phyloP scores from a whole-genome alignment of 176 grass and related monocot species.

The Ampelocalamus luodianensis region DNA sequence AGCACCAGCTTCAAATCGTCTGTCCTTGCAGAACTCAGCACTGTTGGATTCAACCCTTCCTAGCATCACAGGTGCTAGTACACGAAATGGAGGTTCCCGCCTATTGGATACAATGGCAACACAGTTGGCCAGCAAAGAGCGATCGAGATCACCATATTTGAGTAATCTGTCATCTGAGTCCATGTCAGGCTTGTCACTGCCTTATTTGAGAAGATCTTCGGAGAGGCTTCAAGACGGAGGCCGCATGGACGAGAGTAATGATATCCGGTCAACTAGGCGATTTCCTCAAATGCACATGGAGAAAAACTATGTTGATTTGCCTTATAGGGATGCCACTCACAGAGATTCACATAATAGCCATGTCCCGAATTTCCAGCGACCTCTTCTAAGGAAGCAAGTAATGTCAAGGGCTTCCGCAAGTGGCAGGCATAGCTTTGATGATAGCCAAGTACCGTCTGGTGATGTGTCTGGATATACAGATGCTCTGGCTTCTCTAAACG shows the following conservation, averaged over 20 bases:
- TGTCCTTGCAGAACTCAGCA: conserved; percentile 65
- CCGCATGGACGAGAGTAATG: conserved; percentile 58
- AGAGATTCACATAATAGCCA: conserved; percentile 74
- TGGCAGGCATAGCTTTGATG: conserved; percentile 73
- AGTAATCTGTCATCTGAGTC: conserved; percentile 63
- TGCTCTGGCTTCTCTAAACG: conserved; percentile 73
- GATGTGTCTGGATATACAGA: conserved; percentile 81
- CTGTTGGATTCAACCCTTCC: conserved; percentile 71
- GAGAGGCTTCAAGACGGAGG: conserved; percentile 70
- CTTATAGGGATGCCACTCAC: conserved; percentile 67
- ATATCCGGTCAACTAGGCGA: conserved; percentile 59
- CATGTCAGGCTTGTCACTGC: conserved; percentile 66
- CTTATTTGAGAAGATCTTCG: conserved; percentile 76
- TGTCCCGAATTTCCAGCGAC: conserved; percentile 96
- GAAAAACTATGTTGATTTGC: conserved; percentile 67
- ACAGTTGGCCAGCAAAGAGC: conserved; percentile 62
- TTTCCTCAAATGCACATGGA: conserved; percentile 71
- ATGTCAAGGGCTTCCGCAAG: conserved; percentile 78
- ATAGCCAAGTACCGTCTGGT: conserved; percentile 59
- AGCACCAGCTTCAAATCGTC: conserved; percentile 65
- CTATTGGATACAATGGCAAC: conserved; percentile 60
- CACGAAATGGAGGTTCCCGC: conserved; percentile 76
- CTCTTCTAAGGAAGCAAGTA: conserved; percentile 94
- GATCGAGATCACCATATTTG: conserved; percentile 79
- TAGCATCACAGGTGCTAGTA: conserved; percentile 54